Conservation (phyloP, 768 basidiomycete species). For the Trametes meyenii region DNA sequence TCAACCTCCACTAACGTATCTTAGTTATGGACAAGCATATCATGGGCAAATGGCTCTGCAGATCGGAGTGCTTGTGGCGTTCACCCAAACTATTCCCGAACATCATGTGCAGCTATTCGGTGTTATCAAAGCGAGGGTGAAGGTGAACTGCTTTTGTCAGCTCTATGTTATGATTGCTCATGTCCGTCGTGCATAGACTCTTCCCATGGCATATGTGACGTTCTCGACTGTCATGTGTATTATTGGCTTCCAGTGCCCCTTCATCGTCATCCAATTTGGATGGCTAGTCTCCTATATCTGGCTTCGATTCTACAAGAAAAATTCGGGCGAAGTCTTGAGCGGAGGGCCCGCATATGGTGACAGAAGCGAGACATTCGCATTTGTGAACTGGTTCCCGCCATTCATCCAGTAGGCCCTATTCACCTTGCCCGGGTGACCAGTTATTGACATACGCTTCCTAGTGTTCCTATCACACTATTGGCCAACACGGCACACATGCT, state of each 20-base stretch:
- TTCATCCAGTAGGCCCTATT: slow-evolving; percentile 78
- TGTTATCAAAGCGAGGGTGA: slow-evolving; percentile 82
- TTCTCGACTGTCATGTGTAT: slow-evolving; percentile 85
- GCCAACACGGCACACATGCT: slow-evolving; percentile 70
- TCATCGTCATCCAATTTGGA: slow-evolving; percentile 96
- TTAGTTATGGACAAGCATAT: slow-evolving; percentile 85
- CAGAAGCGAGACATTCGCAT: slow-evolving; percentile 93
- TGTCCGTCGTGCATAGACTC: slow-evolving; percentile 50
- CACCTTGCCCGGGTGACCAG: slow-evolving; percentile 1
- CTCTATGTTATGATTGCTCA: background rate
- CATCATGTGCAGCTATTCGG: slow-evolving; percentile 96
- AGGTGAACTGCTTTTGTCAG: slow-evolving; percentile 49
- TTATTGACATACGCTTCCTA: slow-evolving; percentile 35
- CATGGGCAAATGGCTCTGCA: slow-evolving; percentile 94
- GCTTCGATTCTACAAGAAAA: slow-evolving; percentile 95
- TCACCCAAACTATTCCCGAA: slow-evolving; percentile 97
- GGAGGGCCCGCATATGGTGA: slow-evolving; percentile 84
- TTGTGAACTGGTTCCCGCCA: slow-evolving; percentile 96
- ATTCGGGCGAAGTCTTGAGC: slow-evolving; percentile 61
- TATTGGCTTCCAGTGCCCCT: slow-evolving; percentile 85
- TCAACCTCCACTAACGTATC: background rate
- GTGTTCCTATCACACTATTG: slow-evolving; percentile 69
- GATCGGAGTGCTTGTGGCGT: slow-evolving; percentile 88
- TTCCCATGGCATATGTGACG: slow-evolving; percentile 95
- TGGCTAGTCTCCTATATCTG: slow-evolving; percentile 97